phyloP scores from a whole-genome alignment of 495 filamentous ascomycete genomes.

The Penicillium silybi region DNA sequence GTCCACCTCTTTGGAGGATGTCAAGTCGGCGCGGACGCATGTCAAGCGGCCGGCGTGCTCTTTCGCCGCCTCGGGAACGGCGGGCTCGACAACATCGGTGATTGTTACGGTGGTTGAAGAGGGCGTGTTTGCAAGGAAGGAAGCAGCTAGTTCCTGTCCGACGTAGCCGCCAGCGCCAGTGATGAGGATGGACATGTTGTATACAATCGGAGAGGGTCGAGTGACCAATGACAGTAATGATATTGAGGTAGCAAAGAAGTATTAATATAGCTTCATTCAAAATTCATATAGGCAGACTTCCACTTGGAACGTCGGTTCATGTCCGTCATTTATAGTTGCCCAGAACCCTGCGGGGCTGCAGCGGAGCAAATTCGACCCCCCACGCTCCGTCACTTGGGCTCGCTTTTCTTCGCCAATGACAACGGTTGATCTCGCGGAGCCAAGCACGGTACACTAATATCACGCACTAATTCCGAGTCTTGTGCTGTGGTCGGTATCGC shows the following conservation, averaged over 20 bases:
- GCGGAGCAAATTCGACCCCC: conserved; percentile 10
- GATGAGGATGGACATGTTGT: conserved; percentile 61
- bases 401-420: conserved; percentile 9
- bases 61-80: conserved; percentile 44
- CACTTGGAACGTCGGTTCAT: background rate
- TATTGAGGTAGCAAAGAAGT: background rate
- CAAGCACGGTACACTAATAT: background rate
- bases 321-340: conserved; percentile 11
- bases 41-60: conserved; percentile 42
- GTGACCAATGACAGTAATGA: background rate
- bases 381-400: conserved; percentile 7
- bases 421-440: background rate
- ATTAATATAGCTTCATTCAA: background rate
- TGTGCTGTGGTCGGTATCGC: background rate
- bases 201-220: background rate
- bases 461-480: conserved; percentile 34
- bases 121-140: conserved; percentile 53
- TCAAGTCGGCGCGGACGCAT: conserved; percentile 61
- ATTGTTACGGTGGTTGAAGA: conserved; percentile 52
- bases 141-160: conserved; percentile 61
- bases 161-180: conserved; percentile 70
- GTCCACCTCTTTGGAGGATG: conserved; percentile 52
- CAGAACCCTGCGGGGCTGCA: conserved; percentile 10
- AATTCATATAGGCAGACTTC: background rate
- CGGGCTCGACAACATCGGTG: conserved; percentile 59